Conservation (phyloP, 768 basidiomycete species). For the Leccinum subgranulosum region DNA sequence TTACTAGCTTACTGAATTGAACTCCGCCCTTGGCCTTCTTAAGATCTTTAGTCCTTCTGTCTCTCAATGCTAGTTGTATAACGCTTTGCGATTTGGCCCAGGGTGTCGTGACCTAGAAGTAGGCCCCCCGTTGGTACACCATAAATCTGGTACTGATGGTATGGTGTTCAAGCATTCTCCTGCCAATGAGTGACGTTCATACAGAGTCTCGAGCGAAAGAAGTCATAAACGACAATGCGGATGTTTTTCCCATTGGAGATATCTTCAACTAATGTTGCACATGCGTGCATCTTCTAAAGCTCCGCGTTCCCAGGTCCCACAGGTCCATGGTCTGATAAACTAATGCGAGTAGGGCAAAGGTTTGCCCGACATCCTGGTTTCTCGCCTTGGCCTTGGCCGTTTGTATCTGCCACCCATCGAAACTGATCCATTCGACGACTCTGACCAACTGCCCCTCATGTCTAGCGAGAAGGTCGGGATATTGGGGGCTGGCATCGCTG, state of each 20-base stretch:
- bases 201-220: neutral
- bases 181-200: neutral
- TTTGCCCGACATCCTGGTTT: too few relatives aligned
- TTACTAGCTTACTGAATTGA: too few relatives aligned
- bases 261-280: neutral
- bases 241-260: neutral
- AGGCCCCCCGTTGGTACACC: too few relatives aligned
- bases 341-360: too few relatives aligned
- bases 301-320: neutral
- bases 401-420: neutral
- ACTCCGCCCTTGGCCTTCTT: too few relatives aligned
- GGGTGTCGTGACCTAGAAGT: too few relatives aligned
- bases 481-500: slow-evolving; percentile 19
- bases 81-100: too few relatives aligned
- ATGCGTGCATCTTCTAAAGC: neutral
- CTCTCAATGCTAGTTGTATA: too few relatives aligned
- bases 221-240: neutral
- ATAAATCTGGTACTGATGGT: neutral
- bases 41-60: too few relatives aligned
- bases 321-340: too few relatives aligned
- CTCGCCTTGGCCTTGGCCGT: too few relatives aligned
- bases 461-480: slow-evolving; percentile 14
- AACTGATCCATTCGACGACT: neutral
- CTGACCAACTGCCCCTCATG: neutral
- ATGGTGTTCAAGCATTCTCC: neutral